These are phyloP conservation scores for Puccinia coronata DNA, from an alignment of 1,284 basidiomycete genomes.

Conservation along the genomic window DNA sequence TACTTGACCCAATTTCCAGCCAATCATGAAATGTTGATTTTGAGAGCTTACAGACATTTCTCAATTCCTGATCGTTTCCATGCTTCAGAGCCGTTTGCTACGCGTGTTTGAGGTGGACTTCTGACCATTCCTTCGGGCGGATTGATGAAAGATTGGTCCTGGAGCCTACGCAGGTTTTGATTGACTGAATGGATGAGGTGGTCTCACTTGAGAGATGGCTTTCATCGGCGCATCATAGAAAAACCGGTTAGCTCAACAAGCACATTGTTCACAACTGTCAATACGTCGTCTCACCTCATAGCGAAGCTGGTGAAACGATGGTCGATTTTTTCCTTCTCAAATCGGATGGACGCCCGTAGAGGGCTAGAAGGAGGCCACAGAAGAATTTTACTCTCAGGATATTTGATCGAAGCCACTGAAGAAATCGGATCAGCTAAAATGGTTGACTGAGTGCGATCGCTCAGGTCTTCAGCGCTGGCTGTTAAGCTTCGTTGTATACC, in stretches of 20 bases:
- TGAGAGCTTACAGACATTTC: no score
- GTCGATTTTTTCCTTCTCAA: not conserved
- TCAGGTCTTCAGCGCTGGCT: not conserved
- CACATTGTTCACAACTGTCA: no score
- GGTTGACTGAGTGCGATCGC: slow-evolving; percentile 19
- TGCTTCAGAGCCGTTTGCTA: no score
- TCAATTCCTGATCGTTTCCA: no score
- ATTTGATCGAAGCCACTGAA: not conserved
- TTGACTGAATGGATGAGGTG: not conserved
- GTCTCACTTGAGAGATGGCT: not conserved
- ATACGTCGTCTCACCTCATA: slow-evolving; percentile 7
- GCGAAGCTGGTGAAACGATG: not conserved
- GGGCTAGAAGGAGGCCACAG: not conserved
- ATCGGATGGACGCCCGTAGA: not conserved
- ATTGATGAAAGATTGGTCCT: no score
- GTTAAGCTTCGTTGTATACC: not conserved
- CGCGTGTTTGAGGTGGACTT: no score
- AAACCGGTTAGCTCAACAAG: not conserved
- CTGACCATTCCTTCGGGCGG: no score
- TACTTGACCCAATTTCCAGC: no score
- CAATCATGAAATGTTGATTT: no score
- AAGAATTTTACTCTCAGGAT: not conserved
- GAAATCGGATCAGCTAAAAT: not conserved
- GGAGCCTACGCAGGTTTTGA: no score
- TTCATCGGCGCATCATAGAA: not conserved